Evolutionary conservation across 2,329 filamentous ascomycete genomes (phyloP).

Genomic region (Grosmannia serpens): DNA sequence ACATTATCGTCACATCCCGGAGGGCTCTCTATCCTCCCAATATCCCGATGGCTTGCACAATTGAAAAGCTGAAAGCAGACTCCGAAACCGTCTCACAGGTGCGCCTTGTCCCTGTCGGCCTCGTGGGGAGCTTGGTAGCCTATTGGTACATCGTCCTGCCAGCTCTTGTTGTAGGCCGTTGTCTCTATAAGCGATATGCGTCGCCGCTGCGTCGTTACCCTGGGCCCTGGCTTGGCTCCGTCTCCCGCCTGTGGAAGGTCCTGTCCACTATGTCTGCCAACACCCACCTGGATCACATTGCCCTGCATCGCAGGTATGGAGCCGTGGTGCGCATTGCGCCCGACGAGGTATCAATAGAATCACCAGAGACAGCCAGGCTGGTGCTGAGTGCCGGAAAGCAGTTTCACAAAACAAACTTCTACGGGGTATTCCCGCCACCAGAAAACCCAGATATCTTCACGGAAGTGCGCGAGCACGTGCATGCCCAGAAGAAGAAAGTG

Average conservation of each 20-base stretch:
- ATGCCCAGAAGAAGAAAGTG: slow-evolving; percentile 42
- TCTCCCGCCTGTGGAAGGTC: slow-evolving; percentile 30
- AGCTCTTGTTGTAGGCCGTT: slow-evolving; percentile 16
- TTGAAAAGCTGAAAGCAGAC: slow-evolving; percentile 11
- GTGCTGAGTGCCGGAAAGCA: slow-evolving; percentile 37
- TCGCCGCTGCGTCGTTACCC: slow-evolving; percentile 24
- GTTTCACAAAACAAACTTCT: slow-evolving; percentile 42
- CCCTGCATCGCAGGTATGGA: slow-evolving; percentile 32
- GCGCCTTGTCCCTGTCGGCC: slow-evolving; percentile 12
- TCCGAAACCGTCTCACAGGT: slow-evolving; percentile 14
- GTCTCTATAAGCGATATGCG: slow-evolving; percentile 20
- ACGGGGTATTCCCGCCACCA: slow-evolving; percentile 41
- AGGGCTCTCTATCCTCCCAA: not conserved
- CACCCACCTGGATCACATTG: slow-evolving; percentile 31
- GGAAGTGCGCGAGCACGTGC: slow-evolving; percentile 40
- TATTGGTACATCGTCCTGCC: slow-evolving; percentile 21
- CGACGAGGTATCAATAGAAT: slow-evolving; percentile 34
- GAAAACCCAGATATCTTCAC: slow-evolving; percentile 49
- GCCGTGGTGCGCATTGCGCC: slow-evolving; percentile 37
- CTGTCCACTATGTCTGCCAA: slow-evolving; percentile 24
- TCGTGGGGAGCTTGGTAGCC: slow-evolving; percentile 12
- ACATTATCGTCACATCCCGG: not conserved
- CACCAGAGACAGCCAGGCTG: slow-evolving; percentile 31
- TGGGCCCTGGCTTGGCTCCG: slow-evolving; percentile 22
- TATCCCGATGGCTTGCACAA: not conserved